Percentiles rank a stretch among this genome's conserved stretches.
phyloP scores from a whole-genome alignment of 257 asterid genomes.

The Solanum clarkiae region DNA sequence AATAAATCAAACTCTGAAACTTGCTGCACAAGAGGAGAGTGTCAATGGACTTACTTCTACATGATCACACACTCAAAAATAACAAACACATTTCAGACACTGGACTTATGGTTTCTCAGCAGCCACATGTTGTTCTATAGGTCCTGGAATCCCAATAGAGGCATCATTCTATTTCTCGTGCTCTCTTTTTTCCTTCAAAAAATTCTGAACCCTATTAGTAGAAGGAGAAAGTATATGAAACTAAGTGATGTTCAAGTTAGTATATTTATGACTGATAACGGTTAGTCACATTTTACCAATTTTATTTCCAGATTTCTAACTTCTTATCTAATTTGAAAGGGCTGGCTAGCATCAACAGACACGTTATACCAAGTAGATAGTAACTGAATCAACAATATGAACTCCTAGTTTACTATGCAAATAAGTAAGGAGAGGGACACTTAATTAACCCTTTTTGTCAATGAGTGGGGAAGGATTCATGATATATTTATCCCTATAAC shows the following conservation, averaged over 20 bases:
- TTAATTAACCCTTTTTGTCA: neutral
- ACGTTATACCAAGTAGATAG: neutral
- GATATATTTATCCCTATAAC: neutral
- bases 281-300: neutral
- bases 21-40: constrained; percentile 53
- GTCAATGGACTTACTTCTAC: neutral
- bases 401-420: neutral
- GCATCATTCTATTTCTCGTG: neutral
- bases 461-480: neutral
- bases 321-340: neutral
- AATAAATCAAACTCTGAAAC: constrained; percentile 88
- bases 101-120: neutral
- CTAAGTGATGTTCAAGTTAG: neutral
- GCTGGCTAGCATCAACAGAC: neutral
- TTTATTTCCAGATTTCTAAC: neutral
- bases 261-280: neutral
- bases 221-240: neutral
- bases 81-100: neutral
- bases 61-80: neutral
- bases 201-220: neutral
- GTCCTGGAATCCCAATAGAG: neutral
- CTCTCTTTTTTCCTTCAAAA: neutral
- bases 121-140: neutral
- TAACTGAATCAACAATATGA: neutral
- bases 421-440: neutral